Base-by-base conservation (phyloP, 805 yeast genomes). In the Metschnikowia peoriensis region DNA sequence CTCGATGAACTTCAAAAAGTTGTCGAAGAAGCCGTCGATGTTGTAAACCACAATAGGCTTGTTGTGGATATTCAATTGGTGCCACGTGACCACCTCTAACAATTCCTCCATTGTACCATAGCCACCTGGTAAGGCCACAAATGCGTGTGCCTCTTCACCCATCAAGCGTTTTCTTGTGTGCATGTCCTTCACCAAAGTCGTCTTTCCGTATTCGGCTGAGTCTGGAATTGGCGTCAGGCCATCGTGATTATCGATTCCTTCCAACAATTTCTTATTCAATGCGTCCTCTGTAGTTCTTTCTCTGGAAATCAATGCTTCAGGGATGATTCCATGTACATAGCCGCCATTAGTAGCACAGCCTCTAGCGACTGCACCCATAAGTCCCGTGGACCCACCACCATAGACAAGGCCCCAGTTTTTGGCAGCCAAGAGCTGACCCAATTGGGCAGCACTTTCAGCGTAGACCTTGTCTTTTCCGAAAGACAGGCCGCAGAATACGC, bases 121-220 rank as follows among this genome's bases (percentile, higher is more conserved):
- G 2, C 97, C 97, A 56, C 97, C 97, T 12, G 97, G 96, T 72
- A 90, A 77, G 0, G 96, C 96, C 43, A 90, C 81, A 68, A 90
- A 90, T 0, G 93, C 96, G 59, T 83, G 83, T n/a, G 93, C 85
- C 67, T 87, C 92, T 63, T 81, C 78, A 29, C 91, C 96, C 97
- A 90, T 90, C 75, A 87, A 61, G 66, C 84, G 79, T 75, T 90
- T 90, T 66, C 97, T 79, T 2, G 94, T 86, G 70, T 90, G 97
- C 96, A 90, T 90, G 64, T 89, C 96, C 49, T 81, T 77, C 1
- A 90, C 97, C 60, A 90, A 77, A 0, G 91, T 86, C 14, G 96
- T 87, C 61, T 81, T 79, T 37, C 96, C 96, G 65, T 86, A 89
- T 50, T 77, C 75, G 38, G 68, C 68, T 17, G 76, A 77, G 58